Evolutionary conservation across 352 stramenopile genomes (phyloP).

Genomic region (Globisporangium rhizosaccharum): DNA sequence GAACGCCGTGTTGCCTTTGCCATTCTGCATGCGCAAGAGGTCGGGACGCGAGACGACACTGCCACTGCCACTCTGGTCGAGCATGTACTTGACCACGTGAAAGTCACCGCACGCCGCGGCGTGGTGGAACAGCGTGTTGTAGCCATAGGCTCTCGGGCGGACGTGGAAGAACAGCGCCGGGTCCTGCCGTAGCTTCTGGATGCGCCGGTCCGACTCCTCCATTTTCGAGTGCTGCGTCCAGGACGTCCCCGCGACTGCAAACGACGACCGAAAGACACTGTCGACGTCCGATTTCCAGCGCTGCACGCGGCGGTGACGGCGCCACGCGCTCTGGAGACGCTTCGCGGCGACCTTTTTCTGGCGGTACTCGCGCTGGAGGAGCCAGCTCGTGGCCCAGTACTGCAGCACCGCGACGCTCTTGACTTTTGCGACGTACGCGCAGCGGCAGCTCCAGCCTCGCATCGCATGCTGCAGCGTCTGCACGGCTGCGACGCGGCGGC

Average conservation of each 20-base stretch:
- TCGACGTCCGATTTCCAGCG: slow-evolving; percentile 43
- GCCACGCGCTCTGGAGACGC: slow-evolving; percentile 41
- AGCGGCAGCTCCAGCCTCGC: slow-evolving; percentile 40
- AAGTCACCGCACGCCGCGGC: slow-evolving; percentile 59
- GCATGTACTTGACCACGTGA: slow-evolving; percentile 76
- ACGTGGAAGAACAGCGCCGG: slow-evolving; percentile 48
- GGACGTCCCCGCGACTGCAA: slow-evolving; percentile 10
- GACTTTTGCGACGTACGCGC: slow-evolving; percentile 33
- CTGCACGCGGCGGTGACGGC: slow-evolving; percentile 25
- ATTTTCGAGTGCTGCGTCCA: slow-evolving; percentile 55
- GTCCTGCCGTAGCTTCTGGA: slow-evolving; percentile 40
- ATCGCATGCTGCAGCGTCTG: slow-evolving; percentile 41
- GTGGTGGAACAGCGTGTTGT: slow-evolving; percentile 73
- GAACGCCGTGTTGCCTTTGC: slow-evolving; percentile 48
- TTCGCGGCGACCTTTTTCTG: slow-evolving; percentile 19
- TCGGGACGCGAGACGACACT: slow-evolving; percentile 6
- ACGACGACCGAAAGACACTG: slow-evolving; percentile 34
- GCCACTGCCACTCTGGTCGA: slow-evolving; percentile 19
- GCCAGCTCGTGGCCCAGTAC: slow-evolving; percentile 49
- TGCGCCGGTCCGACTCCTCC: slow-evolving; percentile 63
- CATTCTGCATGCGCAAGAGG: slow-evolving; percentile 51
- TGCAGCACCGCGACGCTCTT: slow-evolving; percentile 30
- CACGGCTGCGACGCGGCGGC: slow-evolving; percentile 25
- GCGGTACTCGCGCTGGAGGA: slow-evolving; percentile 40
- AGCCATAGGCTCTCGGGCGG: slow-evolving; percentile 41